These are phyloP conservation scores for Xylaria palmicola DNA, from an alignment of 495 filamentous ascomycete genomes.

Conservation along the genomic window DNA sequence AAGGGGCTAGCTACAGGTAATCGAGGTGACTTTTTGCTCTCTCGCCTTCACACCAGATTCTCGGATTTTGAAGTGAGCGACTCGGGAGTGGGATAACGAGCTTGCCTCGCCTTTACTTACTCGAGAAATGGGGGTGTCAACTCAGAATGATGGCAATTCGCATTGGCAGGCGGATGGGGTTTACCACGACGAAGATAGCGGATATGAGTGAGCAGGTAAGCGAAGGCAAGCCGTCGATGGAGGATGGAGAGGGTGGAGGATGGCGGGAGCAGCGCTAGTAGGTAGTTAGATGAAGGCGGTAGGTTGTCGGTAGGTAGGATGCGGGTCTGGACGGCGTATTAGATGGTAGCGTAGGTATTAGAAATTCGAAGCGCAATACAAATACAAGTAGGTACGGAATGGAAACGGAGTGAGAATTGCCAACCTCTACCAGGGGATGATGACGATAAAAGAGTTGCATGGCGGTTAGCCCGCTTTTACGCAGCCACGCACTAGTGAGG, in stretches of 20 bases:
- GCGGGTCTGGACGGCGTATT: constrained; percentile 1
- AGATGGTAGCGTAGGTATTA: background rate
- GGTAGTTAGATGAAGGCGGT: background rate
- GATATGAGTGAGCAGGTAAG: background rate
- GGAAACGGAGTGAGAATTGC: constrained; percentile 1
- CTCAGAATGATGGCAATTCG: too few species aligned
- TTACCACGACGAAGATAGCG: background rate
- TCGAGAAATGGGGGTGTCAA: too few species aligned
- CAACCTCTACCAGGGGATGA: too few species aligned
- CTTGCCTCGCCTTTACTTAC: too few species aligned
- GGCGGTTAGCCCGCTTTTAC: background rate
- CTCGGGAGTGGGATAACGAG: too few species aligned
- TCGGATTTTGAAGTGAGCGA: too few species aligned
- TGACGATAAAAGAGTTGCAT: constrained; percentile 10
- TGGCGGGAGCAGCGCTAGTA: background rate
- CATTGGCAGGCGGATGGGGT: too few species aligned
- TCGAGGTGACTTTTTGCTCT: too few species aligned
- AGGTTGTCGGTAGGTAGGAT: background rate
- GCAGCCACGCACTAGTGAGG: constrained; percentile 6
- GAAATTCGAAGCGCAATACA: constrained; percentile 6
- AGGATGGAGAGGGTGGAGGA: background rate
- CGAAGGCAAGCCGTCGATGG: background rate
- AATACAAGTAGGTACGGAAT: background rate
- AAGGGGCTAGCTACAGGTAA: too few species aligned
- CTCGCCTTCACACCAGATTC: too few species aligned